Evolutionary conservation across 2,329 filamentous ascomycete species (phyloP), one percentile per base, ranked within the genome.

Genomic region (Calcarisporium arbuscula): DNA sequence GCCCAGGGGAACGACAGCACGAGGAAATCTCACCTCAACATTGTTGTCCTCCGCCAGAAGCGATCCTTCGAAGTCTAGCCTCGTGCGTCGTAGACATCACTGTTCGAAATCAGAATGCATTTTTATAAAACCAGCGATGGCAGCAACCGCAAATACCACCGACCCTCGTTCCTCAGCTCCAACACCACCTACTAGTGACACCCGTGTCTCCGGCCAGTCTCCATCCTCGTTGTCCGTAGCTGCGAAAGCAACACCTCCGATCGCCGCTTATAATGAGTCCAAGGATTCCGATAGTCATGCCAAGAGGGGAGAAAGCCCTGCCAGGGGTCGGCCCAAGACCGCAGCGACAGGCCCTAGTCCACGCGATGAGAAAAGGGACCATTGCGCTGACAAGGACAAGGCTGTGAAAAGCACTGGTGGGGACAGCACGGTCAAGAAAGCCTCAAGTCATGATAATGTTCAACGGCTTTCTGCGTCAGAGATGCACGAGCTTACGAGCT

Each of bases 381-480:
- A 42, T 28, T 19, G 26, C 22, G 29, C 33, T 19, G 16, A 16
- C 28, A 18, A 29, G 27, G 8, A 48, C 43, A 27, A 45, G 48
- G 8, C 44, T 51, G 22, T 50, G 51, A 29, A 50, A 50, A n/a
- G n/a, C n/a, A n/a, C n/a, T n/a, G n/a, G n/a, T n/a, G n/a, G n/a
- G 16, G 58, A 51, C 41, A 53, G 47, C 25, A 47, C 56, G 19
- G 48, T 53, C 31, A 53, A 46, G 37, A 56, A 51, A 38, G 45
- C 49, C 5, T 43, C 42, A 20, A 62, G 57, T 41, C 53, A 59
- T 27, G 68, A 67, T 40, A 65, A 59, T 30, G 56, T 77, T 30
- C 65, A 71, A 35, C 68, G 72, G 23, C 60, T 80, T 18, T 77
- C 75, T 0, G 71, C 71, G 7, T 69, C 64, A 23, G 72, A 77